These are phyloP conservation scores for Fusarium nygamai DNA, from an alignment of 2,329 filamentous ascomycete genomes.

Conservation along the genomic window DNA sequence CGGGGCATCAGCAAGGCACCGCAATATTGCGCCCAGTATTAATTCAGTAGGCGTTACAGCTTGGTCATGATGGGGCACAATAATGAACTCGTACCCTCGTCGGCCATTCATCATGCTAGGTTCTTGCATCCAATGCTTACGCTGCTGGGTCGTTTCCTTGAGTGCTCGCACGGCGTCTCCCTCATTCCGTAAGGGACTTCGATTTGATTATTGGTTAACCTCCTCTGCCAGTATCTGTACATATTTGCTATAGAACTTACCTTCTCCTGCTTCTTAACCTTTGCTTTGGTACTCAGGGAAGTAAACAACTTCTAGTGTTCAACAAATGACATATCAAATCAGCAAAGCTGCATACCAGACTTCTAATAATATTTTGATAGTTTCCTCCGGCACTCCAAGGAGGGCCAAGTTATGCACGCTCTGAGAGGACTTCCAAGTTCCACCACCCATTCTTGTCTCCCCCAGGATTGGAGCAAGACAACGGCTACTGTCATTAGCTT, in stretches of 20 bases:
- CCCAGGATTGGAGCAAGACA: constrained; percentile 18
- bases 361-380: constrained; percentile 9
- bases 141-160: neutral
- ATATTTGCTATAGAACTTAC: neutral
- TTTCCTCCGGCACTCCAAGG: neutral
- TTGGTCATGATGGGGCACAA: constrained; percentile 12
- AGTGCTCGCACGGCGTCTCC: constrained; percentile 18
- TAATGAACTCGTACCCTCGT: constrained; percentile 17
- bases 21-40: constrained; percentile 30
- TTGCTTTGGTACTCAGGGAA: neutral
- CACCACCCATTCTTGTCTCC: constrained; percentile 17
- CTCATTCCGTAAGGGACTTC: constrained; percentile 14
- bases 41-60: constrained; percentile 18
- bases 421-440: neutral
- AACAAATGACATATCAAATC: neutral
- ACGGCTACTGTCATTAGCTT: neutral
- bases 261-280: neutral
- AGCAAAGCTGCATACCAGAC: neutral
- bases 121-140: constrained; percentile 14
- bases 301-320: neutral
- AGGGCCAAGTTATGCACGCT: constrained; percentile 8
- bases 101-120: constrained; percentile 15
- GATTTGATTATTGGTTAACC: constrained; percentile 4
- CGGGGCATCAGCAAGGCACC: constrained; percentile 29
- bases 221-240: neutral